A percentile compares a stretch with the other conserved stretches of the same genome.
phyloP scores from a whole-genome alignment of 176 grass and related monocot species.

The Alopecurus myosuroides region DNA sequence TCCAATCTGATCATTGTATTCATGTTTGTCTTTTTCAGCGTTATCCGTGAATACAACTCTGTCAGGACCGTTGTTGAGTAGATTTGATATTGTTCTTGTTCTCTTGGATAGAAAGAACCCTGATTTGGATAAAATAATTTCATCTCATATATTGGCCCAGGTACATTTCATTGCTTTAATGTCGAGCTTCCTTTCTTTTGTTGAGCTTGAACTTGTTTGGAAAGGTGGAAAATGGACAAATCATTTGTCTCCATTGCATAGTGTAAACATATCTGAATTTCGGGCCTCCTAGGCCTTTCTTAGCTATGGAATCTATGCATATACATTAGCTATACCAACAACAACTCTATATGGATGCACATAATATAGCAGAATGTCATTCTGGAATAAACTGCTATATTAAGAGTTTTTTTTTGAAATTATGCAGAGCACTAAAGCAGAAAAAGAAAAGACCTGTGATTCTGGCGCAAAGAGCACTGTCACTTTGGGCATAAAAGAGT shows the following conservation, averaged over 20 bases:
- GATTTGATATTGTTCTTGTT: slow-evolving; percentile 98
- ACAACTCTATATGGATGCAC: background rate
- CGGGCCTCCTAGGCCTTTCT: background rate
- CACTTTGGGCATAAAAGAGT: slow-evolving; percentile 14
- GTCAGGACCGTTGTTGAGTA: slow-evolving; percentile 90
- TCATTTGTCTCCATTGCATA: background rate
- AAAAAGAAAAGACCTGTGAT: slow-evolving; percentile 30
- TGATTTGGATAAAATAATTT: slow-evolving; percentile 71
- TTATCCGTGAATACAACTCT: slow-evolving; percentile 95
- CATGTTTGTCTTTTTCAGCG: slow-evolving; percentile 48
- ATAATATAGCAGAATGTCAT: background rate
- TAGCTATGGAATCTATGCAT: background rate
- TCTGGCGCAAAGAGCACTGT: background rate
- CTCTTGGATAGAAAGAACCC: slow-evolving; percentile 68
- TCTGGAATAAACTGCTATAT: background rate
- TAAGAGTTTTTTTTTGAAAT: slow-evolving; percentile 20
- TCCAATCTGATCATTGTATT: slow-evolving; percentile 1
- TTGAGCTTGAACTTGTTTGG: slow-evolving; percentile 5
- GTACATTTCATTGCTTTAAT: slow-evolving; percentile 25
- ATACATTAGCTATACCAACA: background rate
- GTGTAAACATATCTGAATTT: background rate
- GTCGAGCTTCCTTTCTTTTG: background rate
- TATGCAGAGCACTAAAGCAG: slow-evolving; percentile 51
- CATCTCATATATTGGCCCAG: slow-evolving; percentile 82
- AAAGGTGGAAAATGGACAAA: background rate